Base-by-base conservation (phyloP, 2,329 filamentous ascomycete genomes). In the Penicillium sp. region DNA sequence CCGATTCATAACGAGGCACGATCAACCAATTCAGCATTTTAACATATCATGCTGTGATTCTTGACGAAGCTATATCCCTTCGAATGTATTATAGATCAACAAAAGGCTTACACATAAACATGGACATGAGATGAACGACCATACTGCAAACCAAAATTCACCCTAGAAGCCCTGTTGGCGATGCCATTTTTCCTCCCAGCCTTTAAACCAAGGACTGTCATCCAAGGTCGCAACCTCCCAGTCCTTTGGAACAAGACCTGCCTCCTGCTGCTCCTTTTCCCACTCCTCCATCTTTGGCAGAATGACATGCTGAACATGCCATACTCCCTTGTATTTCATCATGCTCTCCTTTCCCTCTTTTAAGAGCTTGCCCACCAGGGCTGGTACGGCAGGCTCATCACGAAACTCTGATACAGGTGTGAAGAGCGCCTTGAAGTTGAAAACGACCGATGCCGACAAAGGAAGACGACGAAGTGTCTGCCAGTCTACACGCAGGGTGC, bases 381-480 rank as follows among this genome's bases (percentile, higher is more conserved):
- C 84, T 0, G 92, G 92, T 0, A 96, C 77, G 47, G 86, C 89
- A 0, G 89, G 84, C 71, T 96, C 92, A 55, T 89, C 80, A 2
- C 84, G 78, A 56, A 96, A 86, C 61, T 89, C 85, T 0, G 80
- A 71, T 0, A 96, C 72, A 0, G 89, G 89, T 0, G 91, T 95
- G 74, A 96, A 96, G 0, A 95, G 74, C 0, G 89, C 91, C 69
- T 93, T 96, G 83, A 93, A 96, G 72, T 95, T 96, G 78, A 96
- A 96, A 0, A 92, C 84, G 1, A 96, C 79, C 0, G 83, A 88
- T 0, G 85, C 90, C 0, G 88, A 92, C 0, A 96, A 78, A 0
- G 92, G 91, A 0, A 96, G 77, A 3, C 92, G 85, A 1, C 92
- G 85, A 4, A 96, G 77, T 0, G 92, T 96, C 74, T 96, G 92